phyloP scores from a whole-genome alignment of 768 basidiomycete species.

The Termitomyces sp. region DNA sequence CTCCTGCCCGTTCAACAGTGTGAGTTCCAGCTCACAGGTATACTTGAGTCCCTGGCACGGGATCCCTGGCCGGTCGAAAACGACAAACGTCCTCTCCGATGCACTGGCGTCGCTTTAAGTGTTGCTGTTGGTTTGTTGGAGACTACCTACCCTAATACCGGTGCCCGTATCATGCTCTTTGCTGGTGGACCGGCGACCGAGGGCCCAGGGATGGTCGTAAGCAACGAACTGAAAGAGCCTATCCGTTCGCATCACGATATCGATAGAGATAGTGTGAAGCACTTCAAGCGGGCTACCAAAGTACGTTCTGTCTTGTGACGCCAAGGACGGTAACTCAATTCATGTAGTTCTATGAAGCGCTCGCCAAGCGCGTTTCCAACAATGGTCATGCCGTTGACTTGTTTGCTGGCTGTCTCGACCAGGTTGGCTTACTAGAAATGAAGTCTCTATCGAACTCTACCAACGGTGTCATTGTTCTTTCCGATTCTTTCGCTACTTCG shows the following conservation, averaged over 20 bases:
- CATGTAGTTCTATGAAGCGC: conserved; percentile 85
- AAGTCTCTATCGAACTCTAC: conserved; percentile 92
- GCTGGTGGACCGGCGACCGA: conserved; percentile 94
- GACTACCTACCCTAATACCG: conserved; percentile 93
- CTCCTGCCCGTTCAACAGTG: conserved; percentile 86
- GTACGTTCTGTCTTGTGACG: conserved; percentile 32
- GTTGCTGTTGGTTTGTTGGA: conserved; percentile 92
- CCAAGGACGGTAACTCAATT: conserved; percentile 3
- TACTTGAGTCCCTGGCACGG: conserved; percentile 79
- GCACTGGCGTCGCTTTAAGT: conserved; percentile 91
- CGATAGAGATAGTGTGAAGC: conserved; percentile 92
- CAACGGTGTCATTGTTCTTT: conserved; percentile 92
- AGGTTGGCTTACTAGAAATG: conserved; percentile 98
- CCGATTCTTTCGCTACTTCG: conserved; percentile 94
- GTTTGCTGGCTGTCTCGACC: conserved; percentile 96
- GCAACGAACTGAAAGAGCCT: conserved; percentile 91
- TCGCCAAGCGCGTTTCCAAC: conserved; percentile 88
- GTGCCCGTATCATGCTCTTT: conserved; percentile 94
- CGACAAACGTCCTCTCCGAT: conserved; percentile 88
- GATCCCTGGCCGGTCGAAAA: conserved; percentile 98
- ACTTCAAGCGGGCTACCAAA: conserved; percentile 95
- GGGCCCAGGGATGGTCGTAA: conserved; percentile 96
- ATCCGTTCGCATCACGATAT: conserved; percentile 99
- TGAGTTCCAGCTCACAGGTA: conserved; percentile 94
- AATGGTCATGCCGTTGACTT: conserved; percentile 95